Percentiles rank a stretch among this genome's conserved stretches.
Evolutionary conservation across 2,329 filamentous ascomycete species (phyloP).

Genomic region (Amphichorda felina): DNA sequence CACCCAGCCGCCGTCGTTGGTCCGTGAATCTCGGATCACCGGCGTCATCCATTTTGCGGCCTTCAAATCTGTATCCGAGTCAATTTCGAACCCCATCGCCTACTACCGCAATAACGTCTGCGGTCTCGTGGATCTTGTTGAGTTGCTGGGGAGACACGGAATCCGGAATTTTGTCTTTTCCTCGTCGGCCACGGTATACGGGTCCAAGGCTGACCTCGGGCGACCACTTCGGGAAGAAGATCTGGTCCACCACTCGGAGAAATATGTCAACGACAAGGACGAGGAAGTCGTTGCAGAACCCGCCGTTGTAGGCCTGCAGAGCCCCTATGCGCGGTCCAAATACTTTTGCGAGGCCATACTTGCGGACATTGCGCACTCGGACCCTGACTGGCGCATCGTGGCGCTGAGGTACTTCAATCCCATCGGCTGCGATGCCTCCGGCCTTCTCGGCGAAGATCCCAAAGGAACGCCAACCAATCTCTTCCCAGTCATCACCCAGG

Average conservation of each 20-base stretch:
- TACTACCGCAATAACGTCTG: conserved; percentile 60
- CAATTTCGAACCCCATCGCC: conserved; percentile 44
- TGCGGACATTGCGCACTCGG: conserved; percentile 46
- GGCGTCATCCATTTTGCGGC: conserved; percentile 62
- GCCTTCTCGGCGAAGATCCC: conserved; percentile 52
- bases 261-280: conserved; percentile 28
- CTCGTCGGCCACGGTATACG: conserved; percentile 57
- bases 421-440: conserved; percentile 52
- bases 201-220: conserved; percentile 36
- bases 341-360: conserved; percentile 58
- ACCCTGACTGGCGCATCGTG: conserved; percentile 50
- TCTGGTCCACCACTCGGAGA: conserved; percentile 37
- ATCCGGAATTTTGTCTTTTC: conserved; percentile 59
- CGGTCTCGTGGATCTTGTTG: conserved; percentile 47
- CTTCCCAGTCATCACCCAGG: conserved; percentile 50
- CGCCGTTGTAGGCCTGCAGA: conserved; percentile 41
- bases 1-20: conserved; percentile 2
- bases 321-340: conserved; percentile 55
- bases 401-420: conserved; percentile 58
- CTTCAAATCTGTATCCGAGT: conserved; percentile 54
- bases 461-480: conserved; percentile 50
- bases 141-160: conserved; percentile 41
- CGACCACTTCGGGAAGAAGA: conserved; percentile 42
- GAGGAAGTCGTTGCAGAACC: conserved; percentile 16
- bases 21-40: conserved; percentile 33